Conservation (phyloP, 2,329 filamentous ascomycete species). For the Rutstroemia sp. region DNA sequence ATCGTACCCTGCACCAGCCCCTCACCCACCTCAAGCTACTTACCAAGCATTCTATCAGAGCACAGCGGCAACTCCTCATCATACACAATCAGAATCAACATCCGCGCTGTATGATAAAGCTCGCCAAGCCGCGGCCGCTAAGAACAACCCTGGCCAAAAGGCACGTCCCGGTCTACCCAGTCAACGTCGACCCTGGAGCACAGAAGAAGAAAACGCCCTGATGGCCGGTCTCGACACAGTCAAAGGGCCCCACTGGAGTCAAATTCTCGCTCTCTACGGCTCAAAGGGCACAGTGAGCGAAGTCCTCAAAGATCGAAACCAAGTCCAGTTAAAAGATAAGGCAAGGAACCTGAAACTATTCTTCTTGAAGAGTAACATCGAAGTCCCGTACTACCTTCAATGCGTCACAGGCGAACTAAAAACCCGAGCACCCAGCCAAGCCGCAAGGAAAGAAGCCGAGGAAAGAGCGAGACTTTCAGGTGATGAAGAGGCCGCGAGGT, state of each 20-base stretch:
- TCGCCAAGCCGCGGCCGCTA: slow-evolving; percentile 46
- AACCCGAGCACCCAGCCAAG: slow-evolving; percentile 70
- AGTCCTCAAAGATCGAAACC: slow-evolving; percentile 79
- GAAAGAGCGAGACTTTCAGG: slow-evolving; percentile 51
- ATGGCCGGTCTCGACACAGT: slow-evolving; percentile 85
- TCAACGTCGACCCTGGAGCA: slow-evolving; percentile 72
- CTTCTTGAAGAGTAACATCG: slow-evolving; percentile 84
- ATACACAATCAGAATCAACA: slow-evolving; percentile 37
- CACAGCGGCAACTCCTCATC: slow-evolving; percentile 23
- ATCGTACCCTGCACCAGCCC: slow-evolving; percentile 7
- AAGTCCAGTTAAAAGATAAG: slow-evolving; percentile 90
- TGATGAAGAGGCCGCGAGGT: slow-evolving; percentile 52
- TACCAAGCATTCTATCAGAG: slow-evolving; percentile 9
- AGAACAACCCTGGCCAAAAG: slow-evolving; percentile 42
- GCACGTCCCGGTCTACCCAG: slow-evolving; percentile 45
- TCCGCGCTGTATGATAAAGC: slow-evolving; percentile 51
- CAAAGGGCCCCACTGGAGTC: slow-evolving; percentile 87
- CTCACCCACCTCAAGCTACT: slow-evolving; percentile 24
- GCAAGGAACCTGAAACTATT: slow-evolving; percentile 84
- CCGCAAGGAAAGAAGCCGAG: slow-evolving; percentile 61
- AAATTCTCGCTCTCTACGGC: slow-evolving; percentile 80
- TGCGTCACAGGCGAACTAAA: slow-evolving; percentile 86
- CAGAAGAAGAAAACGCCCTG: slow-evolving; percentile 82
- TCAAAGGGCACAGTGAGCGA: slow-evolving; percentile 72
- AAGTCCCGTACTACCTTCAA: slow-evolving; percentile 82